phyloP scores from a whole-genome alignment of 176 grass and related monocot species.

The Miscanthus lutarioriparius region DNA sequence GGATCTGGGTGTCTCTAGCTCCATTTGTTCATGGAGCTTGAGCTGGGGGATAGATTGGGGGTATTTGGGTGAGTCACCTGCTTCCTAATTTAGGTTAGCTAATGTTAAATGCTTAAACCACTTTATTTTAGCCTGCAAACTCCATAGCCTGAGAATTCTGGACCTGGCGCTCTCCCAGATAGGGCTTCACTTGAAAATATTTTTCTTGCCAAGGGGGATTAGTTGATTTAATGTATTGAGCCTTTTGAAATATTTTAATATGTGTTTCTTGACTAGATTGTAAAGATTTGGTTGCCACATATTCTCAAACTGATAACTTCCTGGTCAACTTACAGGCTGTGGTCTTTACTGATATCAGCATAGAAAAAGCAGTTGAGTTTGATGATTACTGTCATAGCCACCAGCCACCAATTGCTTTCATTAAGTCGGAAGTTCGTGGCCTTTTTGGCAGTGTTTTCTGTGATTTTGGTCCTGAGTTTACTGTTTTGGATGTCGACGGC shows the following conservation, averaged over 20 bases:
- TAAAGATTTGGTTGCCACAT: not conserved
- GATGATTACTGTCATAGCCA: conserved; percentile 86
- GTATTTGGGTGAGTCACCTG: not conserved
- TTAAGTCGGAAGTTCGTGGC: conserved; percentile 80
- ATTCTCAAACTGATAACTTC: conserved; percentile 20
- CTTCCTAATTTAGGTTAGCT: not conserved
- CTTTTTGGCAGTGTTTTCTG: conserved; percentile 89
- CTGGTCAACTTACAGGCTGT: conserved; percentile 53
- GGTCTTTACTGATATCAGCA: conserved; percentile 84
- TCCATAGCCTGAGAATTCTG: not conserved
- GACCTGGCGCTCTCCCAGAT: not conserved
- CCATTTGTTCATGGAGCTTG: not conserved
- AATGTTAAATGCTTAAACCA: not conserved
- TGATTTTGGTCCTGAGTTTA: conserved; percentile 88
- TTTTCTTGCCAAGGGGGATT: not conserved
- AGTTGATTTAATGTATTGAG: not conserved
- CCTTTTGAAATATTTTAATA: not conserved
- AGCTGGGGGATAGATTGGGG: not conserved
- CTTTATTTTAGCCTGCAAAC: too few relatives aligned
- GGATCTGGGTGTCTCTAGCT: not conserved
- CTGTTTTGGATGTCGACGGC: conserved; percentile 90
- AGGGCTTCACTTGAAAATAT: not conserved
- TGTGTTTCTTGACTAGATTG: conserved; percentile 7
- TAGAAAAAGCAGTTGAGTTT: conserved; percentile 77
- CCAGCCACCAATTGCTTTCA: conserved; percentile 87